Evolutionary conservation across 352 stramenopile genomes (phyloP).

Genomic region (Phytophthora citricola): DNA sequence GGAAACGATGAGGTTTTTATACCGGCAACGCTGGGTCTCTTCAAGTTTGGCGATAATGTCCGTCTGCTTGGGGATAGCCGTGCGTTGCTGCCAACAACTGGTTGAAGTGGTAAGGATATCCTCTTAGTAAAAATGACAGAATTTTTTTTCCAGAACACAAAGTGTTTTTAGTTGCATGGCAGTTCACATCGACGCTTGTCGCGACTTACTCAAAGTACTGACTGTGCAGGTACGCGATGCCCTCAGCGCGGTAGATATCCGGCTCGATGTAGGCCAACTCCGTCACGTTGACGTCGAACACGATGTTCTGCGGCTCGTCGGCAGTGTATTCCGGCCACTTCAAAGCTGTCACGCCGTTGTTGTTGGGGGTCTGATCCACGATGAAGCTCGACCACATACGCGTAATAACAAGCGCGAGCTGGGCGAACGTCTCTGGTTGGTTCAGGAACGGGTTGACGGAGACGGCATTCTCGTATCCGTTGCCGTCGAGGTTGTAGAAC

Average conservation of each 20-base stretch:
- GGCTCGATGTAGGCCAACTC: conserved; percentile 26
- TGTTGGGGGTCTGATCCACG: conserved; percentile 20
- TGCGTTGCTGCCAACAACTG: no score
- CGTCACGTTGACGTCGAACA: conserved; percentile 31
- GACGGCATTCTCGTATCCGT: conserved; percentile 37
- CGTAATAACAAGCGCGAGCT: conserved; percentile 23
- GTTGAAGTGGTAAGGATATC: no score
- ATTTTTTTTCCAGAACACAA: no score
- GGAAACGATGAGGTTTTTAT: no score
- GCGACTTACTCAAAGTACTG: conserved; percentile 9
- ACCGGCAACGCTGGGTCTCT: no score
- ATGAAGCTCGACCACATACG: conserved; percentile 41
- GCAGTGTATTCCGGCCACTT: conserved; percentile 36
- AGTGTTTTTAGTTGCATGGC: no score
- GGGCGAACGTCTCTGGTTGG: conserved; percentile 17
- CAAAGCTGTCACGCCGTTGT: conserved; percentile 11
- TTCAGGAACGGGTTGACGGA: conserved; percentile 29
- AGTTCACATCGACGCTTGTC: no score
- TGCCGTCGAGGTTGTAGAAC: conserved; percentile 36
- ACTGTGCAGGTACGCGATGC: conserved; percentile 24
- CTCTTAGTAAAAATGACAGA: no score
- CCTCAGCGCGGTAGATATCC: conserved; percentile 27
- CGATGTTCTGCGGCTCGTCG: conserved; percentile 30
- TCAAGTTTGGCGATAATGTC: no score
- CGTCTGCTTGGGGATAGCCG: no score